Conservation (phyloP, 208 protist species). For the Polymyxa betae region DNA sequence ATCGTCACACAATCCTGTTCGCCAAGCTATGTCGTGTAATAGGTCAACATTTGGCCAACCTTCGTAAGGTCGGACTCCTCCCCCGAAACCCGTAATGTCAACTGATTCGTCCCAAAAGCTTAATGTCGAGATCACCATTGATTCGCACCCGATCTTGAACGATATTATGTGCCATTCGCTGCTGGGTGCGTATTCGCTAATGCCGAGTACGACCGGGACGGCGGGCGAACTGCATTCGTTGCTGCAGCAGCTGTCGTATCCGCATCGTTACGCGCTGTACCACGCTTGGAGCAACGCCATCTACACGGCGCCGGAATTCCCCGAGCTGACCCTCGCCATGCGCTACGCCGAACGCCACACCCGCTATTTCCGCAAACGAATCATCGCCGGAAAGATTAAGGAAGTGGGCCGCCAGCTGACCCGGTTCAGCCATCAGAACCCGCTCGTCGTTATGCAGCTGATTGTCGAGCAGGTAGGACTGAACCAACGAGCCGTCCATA, state of each 20-base stretch:
- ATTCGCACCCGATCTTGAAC: not conserved
- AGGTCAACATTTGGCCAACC: not conserved
- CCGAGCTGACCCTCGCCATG: conserved; percentile 22
- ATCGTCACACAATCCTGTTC: not conserved
- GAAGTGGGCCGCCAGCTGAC: conserved; percentile 25
- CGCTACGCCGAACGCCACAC: not conserved
- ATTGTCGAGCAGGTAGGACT: conserved; percentile 54
- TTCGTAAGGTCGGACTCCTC: not conserved
- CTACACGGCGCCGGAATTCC: not conserved
- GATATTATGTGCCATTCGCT: not conserved
- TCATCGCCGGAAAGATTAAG: conserved; percentile 32
- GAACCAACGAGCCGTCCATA: no score
- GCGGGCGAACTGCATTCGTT: not conserved
- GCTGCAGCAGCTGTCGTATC: not conserved
- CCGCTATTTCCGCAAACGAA: conserved; percentile 39
- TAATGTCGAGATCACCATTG: not conserved
- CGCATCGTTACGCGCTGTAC: not conserved
- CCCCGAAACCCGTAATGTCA: not conserved
- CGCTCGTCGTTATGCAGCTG: not conserved
- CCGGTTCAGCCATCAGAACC: not conserved
- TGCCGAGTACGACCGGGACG: conserved; percentile 18
- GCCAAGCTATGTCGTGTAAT: conserved; percentile 4
- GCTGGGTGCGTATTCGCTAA: conserved; percentile 3
- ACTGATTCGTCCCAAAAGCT: no score
- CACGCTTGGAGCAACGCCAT: not conserved